Base-by-base conservation (phyloP, 129 eudicot species). In the Kitagawia praeruptora region DNA sequence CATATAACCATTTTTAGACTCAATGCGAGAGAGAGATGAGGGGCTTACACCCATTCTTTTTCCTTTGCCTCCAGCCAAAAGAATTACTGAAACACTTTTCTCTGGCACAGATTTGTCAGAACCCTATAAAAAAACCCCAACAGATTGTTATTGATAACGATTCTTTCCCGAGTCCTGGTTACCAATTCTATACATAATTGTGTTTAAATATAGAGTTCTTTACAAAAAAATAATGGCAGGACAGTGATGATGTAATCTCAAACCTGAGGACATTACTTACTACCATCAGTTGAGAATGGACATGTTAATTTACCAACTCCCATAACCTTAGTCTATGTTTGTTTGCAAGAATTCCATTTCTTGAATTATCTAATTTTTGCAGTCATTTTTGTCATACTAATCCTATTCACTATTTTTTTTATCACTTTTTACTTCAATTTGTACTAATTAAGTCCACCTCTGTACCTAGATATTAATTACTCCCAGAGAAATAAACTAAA, bases 1-100 rank as follows among this genome's bases (percentile, higher is more conserved):
- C 80, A 77, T 14, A 81, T 78, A 77, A 9, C 21, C 67, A 81
- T 77, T 78, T 79, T 70, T 51, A 58, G 61, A 40, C 44, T 1
- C 16, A 21, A 19, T 18, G 70, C 73, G 21, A 37, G 69, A 83
- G 69, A 83, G 77, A 15, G 41, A 75, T 27, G 77, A 48, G 77
- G 61, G 61, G 41, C 91, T 56, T 89, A 96, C 99, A 38, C 98
- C 99, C 97, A 96, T 92, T 87, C 99, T 85, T 86, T 87, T 92
- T 78, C 99, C 99, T 85, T 85, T 86, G 48, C 99, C 99, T 73
- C 99, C 99, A 61, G 99, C 99, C 73, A 96, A 91, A 75, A 96
- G 96, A 84, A 96, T 88, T 10, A 96, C 97, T 14, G 99, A 96
- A 4, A 96, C 99, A 79, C 98, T 90, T 80, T 84, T 96, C 89